Evolutionary conservation across 768 basidiomycete species (phyloP), one percentile per base, ranked within the genome.

Genomic region (Russula emetica): DNA sequence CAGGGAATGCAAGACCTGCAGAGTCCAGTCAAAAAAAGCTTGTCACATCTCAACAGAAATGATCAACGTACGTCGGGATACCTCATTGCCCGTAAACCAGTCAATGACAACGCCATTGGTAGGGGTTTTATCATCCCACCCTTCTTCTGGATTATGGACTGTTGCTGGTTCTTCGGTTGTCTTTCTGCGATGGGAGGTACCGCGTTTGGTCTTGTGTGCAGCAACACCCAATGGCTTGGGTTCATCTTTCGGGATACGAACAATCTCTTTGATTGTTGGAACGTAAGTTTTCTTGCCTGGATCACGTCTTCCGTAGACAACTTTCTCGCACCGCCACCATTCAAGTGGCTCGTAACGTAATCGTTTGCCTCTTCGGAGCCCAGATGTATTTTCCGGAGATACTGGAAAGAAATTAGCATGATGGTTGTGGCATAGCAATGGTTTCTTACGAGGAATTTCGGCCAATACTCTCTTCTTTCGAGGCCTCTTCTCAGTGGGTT

Each of bases 311-410:
- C 87, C 88, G 70, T 93, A 98, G 2, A 94, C 86, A 26, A 93
- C 82, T 66, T 85, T 87, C 76, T 98, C 96, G 68, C 85, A 84
- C n/a, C 94, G 84, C 96, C 96, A 98, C 78, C 82, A 96, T 45
- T 92, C 90, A 40, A 98, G 78, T 5, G 95, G 96, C 55, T 76
- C 76, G 69, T 84, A 85, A 36, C 84, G 84, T 58, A 82, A 78
- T 26, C 95, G 85, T 54, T 77, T 76, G 34, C 92, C 87, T 55
- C 88, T 85, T 20, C 94, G 86, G 2, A 90, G 77, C 26, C 86
- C 87, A 34, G 72, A 66, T 36, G 70, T 69, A 26, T 76, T 69
- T 18, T 71, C 72, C 14, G 72, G 73, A 3, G 72, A 64, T 47
- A 72, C 72, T 72, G 55, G 38, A 2, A 42, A 26, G 28, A 32